Evolutionary conservation across 331 rosid genomes (phyloP).

Genomic region (Cydonia oblonga): DNA sequence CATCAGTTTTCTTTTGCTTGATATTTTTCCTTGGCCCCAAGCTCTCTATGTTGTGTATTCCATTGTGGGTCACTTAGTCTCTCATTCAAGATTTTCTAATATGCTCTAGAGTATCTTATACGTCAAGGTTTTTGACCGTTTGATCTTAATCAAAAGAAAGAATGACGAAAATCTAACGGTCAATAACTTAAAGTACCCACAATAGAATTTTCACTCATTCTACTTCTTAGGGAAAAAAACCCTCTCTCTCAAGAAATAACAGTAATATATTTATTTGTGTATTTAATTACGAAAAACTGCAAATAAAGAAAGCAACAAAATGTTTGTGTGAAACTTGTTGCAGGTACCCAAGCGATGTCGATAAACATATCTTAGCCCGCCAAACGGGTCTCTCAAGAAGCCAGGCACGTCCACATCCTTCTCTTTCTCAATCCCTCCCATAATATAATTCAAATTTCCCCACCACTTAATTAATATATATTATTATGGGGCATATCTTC

Average conservation of each 20-base stretch:
- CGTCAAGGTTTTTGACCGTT: neutral
- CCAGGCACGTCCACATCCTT: slow-evolving; percentile 61
- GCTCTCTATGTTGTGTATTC: neutral
- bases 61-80: slow-evolving; percentile 19
- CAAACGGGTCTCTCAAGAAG: slow-evolving; percentile 98
- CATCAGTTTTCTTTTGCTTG: neutral
- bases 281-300: neutral
- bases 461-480: neutral
- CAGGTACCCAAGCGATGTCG: slow-evolving; percentile 98
- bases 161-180: neutral
- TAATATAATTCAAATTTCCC: slow-evolving; percentile 3
- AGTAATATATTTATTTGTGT: neutral
- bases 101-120: neutral
- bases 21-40: neutral
- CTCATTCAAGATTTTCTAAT: neutral
- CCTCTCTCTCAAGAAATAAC: slow-evolving; percentile 1
- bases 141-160: neutral
- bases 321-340: slow-evolving; percentile 12
- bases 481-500: slow-evolving; percentile 18
- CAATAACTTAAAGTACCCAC: neutral
- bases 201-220: neutral
- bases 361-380: slow-evolving; percentile 90
- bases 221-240: neutral
- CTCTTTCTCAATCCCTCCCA: slow-evolving; percentile 5
- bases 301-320: neutral